These are phyloP conservation scores for Ogataea nonfermentans DNA, from an alignment of 805 yeast genomes.

Conservation along the genomic window DNA sequence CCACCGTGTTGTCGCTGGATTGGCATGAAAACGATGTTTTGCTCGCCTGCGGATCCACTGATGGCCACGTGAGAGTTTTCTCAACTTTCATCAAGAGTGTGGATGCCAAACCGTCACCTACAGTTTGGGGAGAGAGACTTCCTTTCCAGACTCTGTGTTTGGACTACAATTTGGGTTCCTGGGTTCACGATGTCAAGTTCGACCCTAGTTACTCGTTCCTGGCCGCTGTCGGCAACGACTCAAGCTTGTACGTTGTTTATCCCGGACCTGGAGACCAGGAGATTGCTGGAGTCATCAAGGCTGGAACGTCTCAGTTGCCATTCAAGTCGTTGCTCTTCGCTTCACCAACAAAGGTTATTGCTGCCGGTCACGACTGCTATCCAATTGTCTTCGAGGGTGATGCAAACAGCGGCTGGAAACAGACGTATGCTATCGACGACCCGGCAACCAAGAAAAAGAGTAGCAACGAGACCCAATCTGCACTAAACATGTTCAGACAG, in stretches of 20 bases:
- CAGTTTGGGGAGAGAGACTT: slow-evolving; percentile 91
- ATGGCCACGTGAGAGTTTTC: slow-evolving; percentile 87
- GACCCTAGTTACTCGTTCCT: slow-evolving; percentile 74
- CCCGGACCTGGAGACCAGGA: slow-evolving; percentile 65
- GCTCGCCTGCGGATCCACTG: slow-evolving; percentile 88
- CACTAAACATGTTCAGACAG: slow-evolving; percentile 91
- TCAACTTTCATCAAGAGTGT: slow-evolving; percentile 86
- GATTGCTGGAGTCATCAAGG: slow-evolving; percentile 45
- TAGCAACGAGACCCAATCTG: slow-evolving; percentile 67
- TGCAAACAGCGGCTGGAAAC: slow-evolving; percentile 60
- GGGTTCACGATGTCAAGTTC: slow-evolving; percentile 91
- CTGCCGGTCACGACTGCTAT: slow-evolving; percentile 91
- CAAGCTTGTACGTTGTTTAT: slow-evolving; percentile 76
- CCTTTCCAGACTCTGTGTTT: slow-evolving; percentile 93
- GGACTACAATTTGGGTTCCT: slow-evolving; percentile 72
- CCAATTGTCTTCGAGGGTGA: slow-evolving; percentile 81
- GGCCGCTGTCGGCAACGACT: slow-evolving; percentile 85
- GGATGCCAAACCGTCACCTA: slow-evolving; percentile 75
- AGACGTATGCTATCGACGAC: slow-evolving; percentile 61
- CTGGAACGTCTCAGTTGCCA: slow-evolving; percentile 72
- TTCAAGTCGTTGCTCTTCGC: slow-evolving; percentile 74
- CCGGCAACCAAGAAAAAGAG: slow-evolving; percentile 41
- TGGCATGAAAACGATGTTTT: slow-evolving; percentile 95
- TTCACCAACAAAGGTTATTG: slow-evolving; percentile 64
- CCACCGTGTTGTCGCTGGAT: slow-evolving; percentile 76